Evolutionary conservation across 352 stramenopile species (phyloP), one percentile per base, ranked within the genome.

Genomic region (Pythium apleroticum): DNA sequence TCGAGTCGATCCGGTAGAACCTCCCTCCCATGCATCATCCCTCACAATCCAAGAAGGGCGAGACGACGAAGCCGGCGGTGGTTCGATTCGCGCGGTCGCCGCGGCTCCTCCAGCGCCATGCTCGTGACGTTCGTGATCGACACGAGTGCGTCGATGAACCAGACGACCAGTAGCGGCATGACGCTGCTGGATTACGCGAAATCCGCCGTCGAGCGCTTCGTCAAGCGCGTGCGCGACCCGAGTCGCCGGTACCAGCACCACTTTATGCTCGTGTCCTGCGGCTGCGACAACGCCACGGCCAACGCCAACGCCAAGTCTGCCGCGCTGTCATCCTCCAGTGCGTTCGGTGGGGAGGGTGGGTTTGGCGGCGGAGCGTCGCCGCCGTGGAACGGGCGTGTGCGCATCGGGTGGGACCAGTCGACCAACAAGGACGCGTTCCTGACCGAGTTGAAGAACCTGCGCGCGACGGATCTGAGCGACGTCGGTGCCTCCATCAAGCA

Each of bases 81-180:
- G 30, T 35, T 33, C 5, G 10, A 41, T 17, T 41, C 3, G 33
- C 15, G 33, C 33, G 5, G 33, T 41, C 33, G 19, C 43, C n/a
- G 43, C 43, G 20, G n/a, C n/a, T 50, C n/a, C 43, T 50, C 20
- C n/a, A 50, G 19, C 43, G 43, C 39, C 46, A 96, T 96, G 88
- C 74, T 96, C 20, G 86, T 96, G 74, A 93, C 85, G 70, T 96
- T 96, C 72, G 86, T 96, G 70, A 81, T 96, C 67, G 88, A 96
- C 76, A 96, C 88, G 73, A 91, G 80, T 62, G 88, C 86, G 79
- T 96, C 88, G 50, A 96, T 96, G 88, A 94, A 93, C 71, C 88
- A 96, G 82, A 89, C 78, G 66, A 94, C 86, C 48, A 91, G 75
- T 75, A 90, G 78, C 57, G 88, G 88, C 57, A 96, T 96, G 88